A percentile compares a stretch with the other conserved stretches of the same genome.
Evolutionary conservation across 495 filamentous ascomycete genomes (phyloP).

Genomic region (Polyplosphaeria fusca): DNA sequence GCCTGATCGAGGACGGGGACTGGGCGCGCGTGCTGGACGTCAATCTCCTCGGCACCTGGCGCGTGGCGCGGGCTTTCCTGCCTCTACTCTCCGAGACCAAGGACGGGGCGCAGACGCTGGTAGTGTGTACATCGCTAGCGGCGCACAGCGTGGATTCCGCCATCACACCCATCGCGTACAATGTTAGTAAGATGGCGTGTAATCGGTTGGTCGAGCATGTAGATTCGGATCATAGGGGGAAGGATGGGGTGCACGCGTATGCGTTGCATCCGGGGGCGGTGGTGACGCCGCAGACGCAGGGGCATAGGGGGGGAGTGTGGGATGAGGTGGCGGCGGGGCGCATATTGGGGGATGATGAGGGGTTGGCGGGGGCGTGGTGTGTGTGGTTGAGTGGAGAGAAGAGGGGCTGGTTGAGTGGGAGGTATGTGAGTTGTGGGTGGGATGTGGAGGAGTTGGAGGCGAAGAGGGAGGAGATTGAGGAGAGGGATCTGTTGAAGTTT

Average conservation of each 20-base stretch:
- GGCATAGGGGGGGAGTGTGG: constrained; percentile 19
- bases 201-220: constrained; percentile 33
- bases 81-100: constrained; percentile 24
- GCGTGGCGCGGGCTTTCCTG: constrained; percentile 25
- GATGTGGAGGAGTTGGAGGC: constrained; percentile 28
- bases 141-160: constrained; percentile 4
- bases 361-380: constrained; percentile 29
- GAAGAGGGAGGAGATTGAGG: constrained; percentile 23
- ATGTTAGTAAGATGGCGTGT: constrained; percentile 27
- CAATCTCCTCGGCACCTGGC: constrained; percentile 31
- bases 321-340: constrained; percentile 1
- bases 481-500: constrained; percentile 30
- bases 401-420: constrained; percentile 32
- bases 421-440: constrained; percentile 32
- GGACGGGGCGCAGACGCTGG: constrained; percentile 30
- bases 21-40: constrained; percentile 33
- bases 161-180: constrained; percentile 31
- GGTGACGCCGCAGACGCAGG: constrained; percentile 34
- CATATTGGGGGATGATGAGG: constrained; percentile 27
- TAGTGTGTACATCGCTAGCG: constrained; percentile 25
- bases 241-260: constrained; percentile 31
- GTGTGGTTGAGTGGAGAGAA: constrained; percentile 31
- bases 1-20: constrained; percentile 28
- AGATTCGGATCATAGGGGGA: constrained; percentile 22
- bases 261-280: constrained; percentile 38